These are phyloP conservation scores for Botrytis fabae DNA, from an alignment of 2,329 filamentous ascomycete genomes.

Conservation along the genomic window DNA sequence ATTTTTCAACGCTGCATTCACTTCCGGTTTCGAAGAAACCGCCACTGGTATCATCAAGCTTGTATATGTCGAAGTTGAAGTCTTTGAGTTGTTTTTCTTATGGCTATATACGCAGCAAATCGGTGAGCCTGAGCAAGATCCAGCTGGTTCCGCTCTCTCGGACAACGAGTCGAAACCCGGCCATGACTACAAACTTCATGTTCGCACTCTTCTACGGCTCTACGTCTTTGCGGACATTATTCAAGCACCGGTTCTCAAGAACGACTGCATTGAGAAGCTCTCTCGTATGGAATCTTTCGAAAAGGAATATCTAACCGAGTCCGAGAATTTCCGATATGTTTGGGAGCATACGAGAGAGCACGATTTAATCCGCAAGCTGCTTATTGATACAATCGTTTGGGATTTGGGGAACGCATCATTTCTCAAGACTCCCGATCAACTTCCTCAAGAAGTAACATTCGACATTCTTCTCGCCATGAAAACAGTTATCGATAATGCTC, in stretches of 20 bases:
- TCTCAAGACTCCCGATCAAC: not conserved
- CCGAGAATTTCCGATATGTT: not conserved
- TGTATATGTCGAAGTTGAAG: not conserved
- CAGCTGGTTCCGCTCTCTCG: not conserved
- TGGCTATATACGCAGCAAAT: conserved; percentile 26
- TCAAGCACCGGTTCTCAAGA: conserved; percentile 10
- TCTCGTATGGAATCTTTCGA: not conserved
- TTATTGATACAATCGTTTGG: conserved; percentile 23
- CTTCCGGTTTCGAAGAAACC: conserved; percentile 25
- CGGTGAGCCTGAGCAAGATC: not conserved
- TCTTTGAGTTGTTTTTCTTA: conserved; percentile 24
- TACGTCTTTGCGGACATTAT: conserved; percentile 26
- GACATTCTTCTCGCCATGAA: not conserved
- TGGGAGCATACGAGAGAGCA: conserved; percentile 17
- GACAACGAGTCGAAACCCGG: no score
- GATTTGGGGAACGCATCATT: not conserved
- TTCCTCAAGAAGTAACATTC: no score
- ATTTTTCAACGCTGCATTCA: conserved; percentile 30
- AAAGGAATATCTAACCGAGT: not conserved
- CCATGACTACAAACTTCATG: not conserved
- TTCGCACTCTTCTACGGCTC: not conserved
- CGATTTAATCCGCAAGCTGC: conserved; percentile 16
- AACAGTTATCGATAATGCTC: not conserved
- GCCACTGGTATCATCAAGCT: conserved; percentile 25
- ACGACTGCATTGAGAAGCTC: conserved; percentile 18